A percentile compares a stretch with the other conserved stretches of the same genome.
Conservation (phyloP, 495 filamentous ascomycete genomes). For the Penicillium canariense region DNA sequence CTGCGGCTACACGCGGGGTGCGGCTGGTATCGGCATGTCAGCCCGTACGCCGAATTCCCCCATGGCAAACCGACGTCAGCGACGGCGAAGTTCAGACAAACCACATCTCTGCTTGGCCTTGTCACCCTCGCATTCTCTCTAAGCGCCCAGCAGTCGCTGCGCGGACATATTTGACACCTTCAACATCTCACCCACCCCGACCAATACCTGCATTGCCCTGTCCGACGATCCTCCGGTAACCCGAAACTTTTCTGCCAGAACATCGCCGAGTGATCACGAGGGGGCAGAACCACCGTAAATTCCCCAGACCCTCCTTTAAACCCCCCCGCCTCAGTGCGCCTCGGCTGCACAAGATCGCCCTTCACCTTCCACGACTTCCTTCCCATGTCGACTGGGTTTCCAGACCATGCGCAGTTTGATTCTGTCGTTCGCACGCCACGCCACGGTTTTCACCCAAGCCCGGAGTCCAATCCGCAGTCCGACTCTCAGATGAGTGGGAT, state of each 20-base stretch:
- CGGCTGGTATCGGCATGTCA: slow-evolving; percentile 43
- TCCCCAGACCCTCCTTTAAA: slow-evolving; percentile 23
- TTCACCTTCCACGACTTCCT: slow-evolving; percentile 2
- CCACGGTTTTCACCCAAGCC: slow-evolving; percentile 5
- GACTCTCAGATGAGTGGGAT: slow-evolving; percentile 36
- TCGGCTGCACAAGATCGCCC: slow-evolving; percentile 16
- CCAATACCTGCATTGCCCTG: background rate
- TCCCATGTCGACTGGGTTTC: slow-evolving; percentile 32
- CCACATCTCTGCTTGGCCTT: background rate
- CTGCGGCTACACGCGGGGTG: slow-evolving; percentile 19
- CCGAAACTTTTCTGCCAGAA: slow-evolving; percentile 27
- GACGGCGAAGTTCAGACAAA: slow-evolving; percentile 1
- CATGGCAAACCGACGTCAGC: slow-evolving; percentile 26
- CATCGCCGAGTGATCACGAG: slow-evolving; percentile 35
- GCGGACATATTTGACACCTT: background rate
- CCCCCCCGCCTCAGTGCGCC: slow-evolving; percentile 14
- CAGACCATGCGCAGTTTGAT: slow-evolving; percentile 32
- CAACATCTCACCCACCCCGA: background rate
- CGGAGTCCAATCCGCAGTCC: slow-evolving; percentile 21
- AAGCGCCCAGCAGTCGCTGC: too few species aligned
- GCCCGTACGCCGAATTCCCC: slow-evolving; percentile 24
- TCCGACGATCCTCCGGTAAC: slow-evolving; percentile 33
- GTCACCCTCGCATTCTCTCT: background rate
- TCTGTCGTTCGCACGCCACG: slow-evolving; percentile 5
- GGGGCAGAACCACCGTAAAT: slow-evolving; percentile 15